phyloP scores from a whole-genome alignment of 2,329 filamentous ascomycete genomes.

The Ophiostoma australiae region DNA sequence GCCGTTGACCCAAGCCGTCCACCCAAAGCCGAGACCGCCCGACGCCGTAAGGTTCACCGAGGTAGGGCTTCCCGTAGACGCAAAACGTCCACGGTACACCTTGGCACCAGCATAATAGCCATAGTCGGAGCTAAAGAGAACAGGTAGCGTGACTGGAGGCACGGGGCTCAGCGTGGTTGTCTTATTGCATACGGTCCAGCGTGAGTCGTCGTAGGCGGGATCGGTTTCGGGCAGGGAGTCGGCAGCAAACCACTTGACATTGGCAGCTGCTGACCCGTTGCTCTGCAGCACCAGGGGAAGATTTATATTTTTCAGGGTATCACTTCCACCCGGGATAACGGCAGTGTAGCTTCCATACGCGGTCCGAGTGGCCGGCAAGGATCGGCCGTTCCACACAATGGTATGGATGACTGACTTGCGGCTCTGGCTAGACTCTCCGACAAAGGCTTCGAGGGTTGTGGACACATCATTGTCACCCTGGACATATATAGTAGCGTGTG shows the following conservation, averaged over 20 bases:
- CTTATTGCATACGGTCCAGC: constrained; percentile 59
- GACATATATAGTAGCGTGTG: constrained; percentile 33
- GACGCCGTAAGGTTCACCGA: constrained; percentile 52
- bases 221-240: constrained; percentile 67
- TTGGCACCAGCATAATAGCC: constrained; percentile 63
- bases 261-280: not conserved
- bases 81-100: constrained; percentile 62
- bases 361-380: constrained; percentile 36
- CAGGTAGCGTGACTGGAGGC: constrained; percentile 52
- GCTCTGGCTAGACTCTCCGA: constrained; percentile 36
- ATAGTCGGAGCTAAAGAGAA: constrained; percentile 63
- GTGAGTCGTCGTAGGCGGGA: constrained; percentile 60
- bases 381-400: constrained; percentile 57
- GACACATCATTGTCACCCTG: constrained; percentile 24
- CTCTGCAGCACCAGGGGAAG: constrained; percentile 39
- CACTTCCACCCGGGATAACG: constrained; percentile 49
- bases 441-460: constrained; percentile 48
- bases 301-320: constrained; percentile 34
- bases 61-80: constrained; percentile 38
- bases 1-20: constrained; percentile 57
- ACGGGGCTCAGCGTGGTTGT: constrained; percentile 58
- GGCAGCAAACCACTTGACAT: constrained; percentile 43
- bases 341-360: constrained; percentile 46
- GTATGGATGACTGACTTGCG: constrained; percentile 37
- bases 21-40: constrained; percentile 61